These are phyloP conservation scores for Lipomyces spencermartinsiae DNA, from an alignment of 805 yeast species.

Conservation along the genomic window DNA sequence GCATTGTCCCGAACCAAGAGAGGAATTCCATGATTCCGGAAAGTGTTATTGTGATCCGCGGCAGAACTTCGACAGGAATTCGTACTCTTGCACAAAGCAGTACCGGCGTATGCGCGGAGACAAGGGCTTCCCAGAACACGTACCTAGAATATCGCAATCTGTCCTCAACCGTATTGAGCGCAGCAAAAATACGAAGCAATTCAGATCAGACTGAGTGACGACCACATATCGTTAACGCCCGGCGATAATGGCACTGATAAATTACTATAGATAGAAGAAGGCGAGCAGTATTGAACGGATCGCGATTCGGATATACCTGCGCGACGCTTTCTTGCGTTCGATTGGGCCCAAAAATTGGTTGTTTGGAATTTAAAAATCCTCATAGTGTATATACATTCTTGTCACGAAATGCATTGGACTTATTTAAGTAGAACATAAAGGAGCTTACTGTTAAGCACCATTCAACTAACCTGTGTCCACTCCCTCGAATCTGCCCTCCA, in stretches of 20 bases:
- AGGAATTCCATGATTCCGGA: conserved; percentile 30
- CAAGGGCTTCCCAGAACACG: background rate
- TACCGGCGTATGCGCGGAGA: conserved; percentile 28
- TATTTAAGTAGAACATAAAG: too few species aligned
- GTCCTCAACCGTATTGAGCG: background rate
- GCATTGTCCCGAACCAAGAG: conserved; percentile 37
- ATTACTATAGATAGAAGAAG: background rate
- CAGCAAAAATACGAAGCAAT: background rate
- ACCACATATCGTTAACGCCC: background rate
- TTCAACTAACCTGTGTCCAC: background rate
- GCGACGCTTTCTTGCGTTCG: too few species aligned
- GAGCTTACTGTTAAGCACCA: too few species aligned
- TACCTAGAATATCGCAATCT: background rate
- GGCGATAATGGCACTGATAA: background rate
- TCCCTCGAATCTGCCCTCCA: background rate
- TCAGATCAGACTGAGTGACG: background rate
- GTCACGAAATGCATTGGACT: too few species aligned
- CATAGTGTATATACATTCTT: too few species aligned
- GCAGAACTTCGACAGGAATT: conserved; percentile 31
- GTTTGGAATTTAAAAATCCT: too few species aligned
- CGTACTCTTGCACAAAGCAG: conserved; percentile 26
- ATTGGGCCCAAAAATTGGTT: too few species aligned
- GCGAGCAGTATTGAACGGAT: background rate
- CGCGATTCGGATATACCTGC: too few species aligned
- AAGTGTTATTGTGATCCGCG: conserved; percentile 35